phyloP scores from a whole-genome alignment of 345 rosid species.

The Eucalyptus tenuipes region DNA sequence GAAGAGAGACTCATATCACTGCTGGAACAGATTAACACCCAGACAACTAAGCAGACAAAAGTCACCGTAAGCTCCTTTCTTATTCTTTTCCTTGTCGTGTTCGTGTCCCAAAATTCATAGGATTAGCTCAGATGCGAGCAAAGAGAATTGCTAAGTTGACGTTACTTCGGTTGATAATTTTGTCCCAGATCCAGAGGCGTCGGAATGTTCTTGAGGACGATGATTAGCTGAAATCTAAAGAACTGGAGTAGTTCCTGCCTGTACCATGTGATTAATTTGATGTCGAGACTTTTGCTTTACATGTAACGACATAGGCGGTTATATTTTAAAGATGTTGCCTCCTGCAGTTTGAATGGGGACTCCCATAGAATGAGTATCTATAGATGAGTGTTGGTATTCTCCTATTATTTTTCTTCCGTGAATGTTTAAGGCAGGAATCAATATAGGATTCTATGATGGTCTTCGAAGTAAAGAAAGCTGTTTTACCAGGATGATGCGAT shows the following conservation, averaged over 20 bases:
- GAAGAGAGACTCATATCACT: constrained; percentile 84
- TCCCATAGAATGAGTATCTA: background rate
- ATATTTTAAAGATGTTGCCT: background rate
- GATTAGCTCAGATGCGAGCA: background rate
- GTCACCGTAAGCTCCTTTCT: constrained; percentile 49
- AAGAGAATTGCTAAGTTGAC: background rate
- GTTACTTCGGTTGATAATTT: background rate
- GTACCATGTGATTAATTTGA: background rate
- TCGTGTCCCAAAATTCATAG: background rate
- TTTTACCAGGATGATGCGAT: background rate
- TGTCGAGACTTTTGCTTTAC: background rate
- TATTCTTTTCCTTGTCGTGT: background rate
- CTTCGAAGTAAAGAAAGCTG: background rate
- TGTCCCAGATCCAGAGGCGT: constrained; percentile 83
- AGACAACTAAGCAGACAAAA: constrained; percentile 82
- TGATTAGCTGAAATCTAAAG: constrained; percentile 27
- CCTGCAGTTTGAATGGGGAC: background rate
- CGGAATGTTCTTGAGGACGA: constrained; percentile 82
- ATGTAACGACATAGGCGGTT: background rate
- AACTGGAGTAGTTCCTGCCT: background rate
- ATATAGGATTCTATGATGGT: background rate
- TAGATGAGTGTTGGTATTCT: background rate
- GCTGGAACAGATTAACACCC: constrained; percentile 90
- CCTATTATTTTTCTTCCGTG: background rate
- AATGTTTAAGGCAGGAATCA: background rate